These are phyloP conservation scores for Ogataea pini DNA, from an alignment of 805 yeast species.

Conservation along the genomic window DNA sequence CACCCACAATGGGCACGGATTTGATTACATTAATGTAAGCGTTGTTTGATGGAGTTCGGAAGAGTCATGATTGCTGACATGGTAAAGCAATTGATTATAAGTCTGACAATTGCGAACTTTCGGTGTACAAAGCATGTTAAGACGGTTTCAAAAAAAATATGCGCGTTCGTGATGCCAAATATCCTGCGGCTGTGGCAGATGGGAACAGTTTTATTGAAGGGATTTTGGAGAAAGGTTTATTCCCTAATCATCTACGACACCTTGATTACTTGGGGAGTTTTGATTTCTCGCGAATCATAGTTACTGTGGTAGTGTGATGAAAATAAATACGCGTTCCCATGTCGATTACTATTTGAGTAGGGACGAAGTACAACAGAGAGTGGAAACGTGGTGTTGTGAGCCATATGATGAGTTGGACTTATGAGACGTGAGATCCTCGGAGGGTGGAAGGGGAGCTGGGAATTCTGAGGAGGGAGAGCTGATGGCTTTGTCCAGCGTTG, in stretches of 20 bases:
- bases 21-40: conserved; percentile 15
- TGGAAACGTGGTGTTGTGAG: conserved; percentile 11
- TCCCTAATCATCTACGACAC: conserved; percentile 14
- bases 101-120: conserved; percentile 6
- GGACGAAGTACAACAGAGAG: not conserved
- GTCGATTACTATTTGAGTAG: not conserved
- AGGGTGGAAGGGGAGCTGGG: not conserved
- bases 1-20: not conserved
- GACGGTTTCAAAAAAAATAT: conserved; percentile 13
- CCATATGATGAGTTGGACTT: conserved; percentile 11
- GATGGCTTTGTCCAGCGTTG: too few species aligned
- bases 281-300: conserved; percentile 11
- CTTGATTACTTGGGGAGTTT: conserved; percentile 26
- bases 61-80: not conserved
- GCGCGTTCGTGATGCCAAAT: conserved; percentile 16
- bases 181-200: conserved; percentile 18
- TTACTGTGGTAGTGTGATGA: conserved; percentile 6
- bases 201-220: conserved; percentile 10
- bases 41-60: not conserved
- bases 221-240: conserved; percentile 14
- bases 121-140: conserved; percentile 15
- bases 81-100: conserved; percentile 16
- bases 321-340: not conserved
- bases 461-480: not conserved
- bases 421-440: not conserved